Conservation (phyloP, 2,329 filamentous ascomycete species). For the Trichoderma gracile region DNA sequence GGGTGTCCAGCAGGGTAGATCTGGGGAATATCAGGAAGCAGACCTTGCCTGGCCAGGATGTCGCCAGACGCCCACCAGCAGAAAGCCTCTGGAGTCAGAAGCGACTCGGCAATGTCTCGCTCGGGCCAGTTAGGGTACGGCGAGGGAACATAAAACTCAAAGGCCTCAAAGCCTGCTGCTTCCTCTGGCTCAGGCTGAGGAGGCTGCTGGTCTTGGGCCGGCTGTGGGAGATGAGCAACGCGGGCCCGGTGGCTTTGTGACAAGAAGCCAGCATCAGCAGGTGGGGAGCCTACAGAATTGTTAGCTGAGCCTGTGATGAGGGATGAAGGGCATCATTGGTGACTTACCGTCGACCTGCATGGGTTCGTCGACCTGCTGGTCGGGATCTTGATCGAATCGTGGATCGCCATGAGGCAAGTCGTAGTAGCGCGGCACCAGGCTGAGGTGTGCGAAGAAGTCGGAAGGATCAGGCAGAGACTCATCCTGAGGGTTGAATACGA, state of each 20-base stretch:
- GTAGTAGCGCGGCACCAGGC: neutral
- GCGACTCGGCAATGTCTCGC: neutral
- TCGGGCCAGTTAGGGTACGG: neutral
- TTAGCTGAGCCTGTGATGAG: neutral
- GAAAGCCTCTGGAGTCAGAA: neutral
- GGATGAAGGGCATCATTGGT: neutral
- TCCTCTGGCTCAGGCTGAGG: neutral
- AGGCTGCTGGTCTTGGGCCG: neutral
- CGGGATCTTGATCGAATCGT: neutral
- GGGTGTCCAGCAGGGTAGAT: neutral
- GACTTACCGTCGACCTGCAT: neutral
- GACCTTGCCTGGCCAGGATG: neutral
- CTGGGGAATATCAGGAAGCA: neutral
- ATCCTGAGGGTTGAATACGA: neutral
- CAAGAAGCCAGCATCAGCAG: neutral
- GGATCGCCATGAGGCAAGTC: neutral
- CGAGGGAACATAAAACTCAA: neutral
- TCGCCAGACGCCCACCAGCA: neutral
- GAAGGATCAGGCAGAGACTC: neutral
- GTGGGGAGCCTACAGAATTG: neutral
- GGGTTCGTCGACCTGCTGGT: neutral
- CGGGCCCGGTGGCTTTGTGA: neutral
- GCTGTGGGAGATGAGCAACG: constrained; percentile 14
- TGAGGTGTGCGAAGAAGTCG: neutral
- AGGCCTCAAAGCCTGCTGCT: neutral